Percentiles rank a stretch among this genome's conserved stretches.
Conservation (phyloP, 2,329 filamentous ascomycete genomes). For the Xylaria sp. region DNA sequence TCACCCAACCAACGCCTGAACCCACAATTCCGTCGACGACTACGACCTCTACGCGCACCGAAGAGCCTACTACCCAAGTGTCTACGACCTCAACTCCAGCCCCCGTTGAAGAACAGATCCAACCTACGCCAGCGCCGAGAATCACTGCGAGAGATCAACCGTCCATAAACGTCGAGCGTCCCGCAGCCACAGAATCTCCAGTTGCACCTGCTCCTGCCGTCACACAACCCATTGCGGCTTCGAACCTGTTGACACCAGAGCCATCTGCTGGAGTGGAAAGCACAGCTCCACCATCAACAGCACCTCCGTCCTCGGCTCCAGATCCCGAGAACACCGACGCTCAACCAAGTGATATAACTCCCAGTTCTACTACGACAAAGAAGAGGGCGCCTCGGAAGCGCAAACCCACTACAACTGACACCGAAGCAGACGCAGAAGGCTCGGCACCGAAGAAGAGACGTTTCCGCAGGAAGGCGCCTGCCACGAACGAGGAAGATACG, state of each 20-base stretch:
- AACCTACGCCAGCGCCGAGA: conserved; percentile 13
- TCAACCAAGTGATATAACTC: conserved; percentile 16
- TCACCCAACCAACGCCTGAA: conserved; percentile 6
- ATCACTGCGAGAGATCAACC: conserved; percentile 9
- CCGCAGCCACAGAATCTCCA: conserved; percentile 1
- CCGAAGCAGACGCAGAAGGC: conserved; percentile 9
- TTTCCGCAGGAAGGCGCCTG: conserved; percentile 28
- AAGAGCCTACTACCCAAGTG: conserved; percentile 8
- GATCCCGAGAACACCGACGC: conserved; percentile 20
- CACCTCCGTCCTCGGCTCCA: conserved; percentile 25
- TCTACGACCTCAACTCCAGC: conserved; percentile 2
- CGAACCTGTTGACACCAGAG: conserved; percentile 10
- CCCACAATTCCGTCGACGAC: conserved; percentile 6
- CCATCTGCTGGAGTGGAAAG: conserved; percentile 11
- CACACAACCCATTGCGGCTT: background rate
- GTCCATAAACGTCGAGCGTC: conserved; percentile 3
- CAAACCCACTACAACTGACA: conserved; percentile 25
- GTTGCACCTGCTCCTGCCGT: background rate
- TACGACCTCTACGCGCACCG: conserved; percentile 4
- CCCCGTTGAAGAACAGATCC: conserved; percentile 2
- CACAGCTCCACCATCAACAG: conserved; percentile 17
- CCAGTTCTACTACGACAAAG: conserved; percentile 21
- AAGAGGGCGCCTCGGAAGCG: conserved; percentile 33
- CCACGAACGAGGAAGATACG: conserved; percentile 18
- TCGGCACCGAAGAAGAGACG: conserved; percentile 38